Base-by-base conservation (phyloP, 2,329 filamentous ascomycete genomes). In the Trichoderma citrinoviride region DNA sequence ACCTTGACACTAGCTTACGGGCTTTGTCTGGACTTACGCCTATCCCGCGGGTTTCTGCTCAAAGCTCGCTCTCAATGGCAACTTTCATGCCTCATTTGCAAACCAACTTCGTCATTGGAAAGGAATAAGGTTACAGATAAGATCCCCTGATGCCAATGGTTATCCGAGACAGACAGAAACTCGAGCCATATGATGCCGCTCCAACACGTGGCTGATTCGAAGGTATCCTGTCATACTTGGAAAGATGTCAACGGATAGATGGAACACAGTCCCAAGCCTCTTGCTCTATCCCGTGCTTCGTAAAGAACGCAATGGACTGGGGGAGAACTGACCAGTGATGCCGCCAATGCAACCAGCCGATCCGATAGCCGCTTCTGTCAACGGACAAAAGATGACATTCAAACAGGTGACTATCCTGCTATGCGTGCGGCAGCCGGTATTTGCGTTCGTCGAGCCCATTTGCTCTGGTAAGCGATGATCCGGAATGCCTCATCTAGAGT, bases 381-480 rank as follows among this genome's bases (percentile, higher is more conserved):
- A 56, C 57, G 54, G 52, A 33, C 14, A 61, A 40, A 54, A 58
- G 27, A 52, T 41, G 46, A n/a, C 44, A 25, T 61, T 57, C 64
- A 56, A 57, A 57, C 52, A 56, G 50, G 37, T 66, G 44, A 43
- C 64, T 61, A 23, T 46, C 14, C 41, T 64, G 40, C 43, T 50
- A 40, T 56, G 61, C 46, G 10, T 64, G 27, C 47, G 61, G 61
- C 37, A 54, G 37, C 65, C 33, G 44, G 41, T 55, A 65, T 61
- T 56, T 66, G 64, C 64, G 61, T 49, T 64, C 56, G 64, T 46
- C 47, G 64, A 66, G 65, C 63, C 19, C 62, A 65, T 64, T 46
- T 63, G 67, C 62, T 54, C 53, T 49, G 37, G 44, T 43, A 61
- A 54, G 66, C 62, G 61, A 66, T 44, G 43, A 54, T 47, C 43